These are phyloP conservation scores for Fagus sylvatica DNA, from an alignment of 306 rosid species.

Conservation along the genomic window DNA sequence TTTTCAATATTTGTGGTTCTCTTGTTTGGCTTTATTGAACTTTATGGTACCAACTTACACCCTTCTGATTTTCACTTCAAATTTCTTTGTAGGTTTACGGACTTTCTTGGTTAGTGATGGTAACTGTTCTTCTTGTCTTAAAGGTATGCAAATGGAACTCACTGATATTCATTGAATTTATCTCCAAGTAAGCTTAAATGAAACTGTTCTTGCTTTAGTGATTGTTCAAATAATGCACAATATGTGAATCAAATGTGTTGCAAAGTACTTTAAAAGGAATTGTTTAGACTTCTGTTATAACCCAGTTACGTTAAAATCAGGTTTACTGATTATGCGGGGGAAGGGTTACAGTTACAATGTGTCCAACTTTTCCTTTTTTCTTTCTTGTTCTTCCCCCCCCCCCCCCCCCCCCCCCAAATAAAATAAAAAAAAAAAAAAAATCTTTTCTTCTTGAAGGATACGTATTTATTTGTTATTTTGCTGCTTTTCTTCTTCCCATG, in stretches of 20 bases:
- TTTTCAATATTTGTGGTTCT: constrained; percentile 12
- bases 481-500: constrained; percentile 19
- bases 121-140: constrained; percentile 62
- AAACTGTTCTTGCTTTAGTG: not conserved
- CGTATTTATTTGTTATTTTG: constrained; percentile 15
- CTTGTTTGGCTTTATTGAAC: not conserved
- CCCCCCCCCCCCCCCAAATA: no score
- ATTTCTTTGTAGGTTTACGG: constrained; percentile 62
- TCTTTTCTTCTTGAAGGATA: not conserved
- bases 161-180: constrained; percentile 2
- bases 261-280: not conserved
- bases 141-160: constrained; percentile 55
- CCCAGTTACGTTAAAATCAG: not conserved
- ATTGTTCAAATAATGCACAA: not conserved
- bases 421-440: no score
- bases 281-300: not conserved
- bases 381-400: no score
- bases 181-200: constrained; percentile 3
- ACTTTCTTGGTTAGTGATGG: constrained; percentile 84
- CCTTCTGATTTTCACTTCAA: constrained; percentile 14
- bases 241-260: not conserved
- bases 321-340: not conserved
- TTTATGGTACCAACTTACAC: constrained; percentile 23
- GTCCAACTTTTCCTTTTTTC: not conserved
- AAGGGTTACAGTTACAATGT: not conserved